A percentile compares a stretch with the other conserved stretches of the same genome.
Evolutionary conservation across 192 early-diverging fungal genomes (phyloP).

Genomic region (Coemansia pectinata): DNA sequence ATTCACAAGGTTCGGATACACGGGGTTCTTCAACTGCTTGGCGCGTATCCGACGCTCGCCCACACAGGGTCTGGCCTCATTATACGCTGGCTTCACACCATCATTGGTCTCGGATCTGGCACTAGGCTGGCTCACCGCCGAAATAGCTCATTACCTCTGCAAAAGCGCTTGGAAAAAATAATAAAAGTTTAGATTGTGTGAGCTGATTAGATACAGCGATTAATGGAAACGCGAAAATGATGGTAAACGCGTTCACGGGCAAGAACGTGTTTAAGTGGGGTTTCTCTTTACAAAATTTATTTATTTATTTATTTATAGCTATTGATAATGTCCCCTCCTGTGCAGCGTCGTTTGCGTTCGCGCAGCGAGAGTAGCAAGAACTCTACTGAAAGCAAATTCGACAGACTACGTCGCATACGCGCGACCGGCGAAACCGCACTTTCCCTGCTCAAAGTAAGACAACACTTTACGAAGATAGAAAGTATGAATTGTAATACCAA

Average conservation of each 20-base stretch:
- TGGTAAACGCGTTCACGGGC: neutral
- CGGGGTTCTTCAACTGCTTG: constrained; percentile 37
- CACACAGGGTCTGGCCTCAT: neutral
- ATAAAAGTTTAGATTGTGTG: neutral
- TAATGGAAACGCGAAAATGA: constrained; percentile 2
- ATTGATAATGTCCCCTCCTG: constrained; percentile 24
- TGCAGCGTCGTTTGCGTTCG: constrained; percentile 27
- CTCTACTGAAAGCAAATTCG: constrained; percentile 33
- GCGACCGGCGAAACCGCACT: constrained; percentile 42
- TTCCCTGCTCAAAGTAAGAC: constrained; percentile 8
- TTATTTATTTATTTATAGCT: neutral
- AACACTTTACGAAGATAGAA: neutral
- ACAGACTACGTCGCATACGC: constrained; percentile 39
- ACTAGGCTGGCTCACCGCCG: constrained; percentile 25
- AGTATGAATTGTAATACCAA: neutral
- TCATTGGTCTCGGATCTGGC: constrained; percentile 25
- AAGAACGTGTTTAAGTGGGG: neutral
- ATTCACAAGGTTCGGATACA: constrained; percentile 21
- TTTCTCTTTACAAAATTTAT: neutral
- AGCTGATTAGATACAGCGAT: neutral
- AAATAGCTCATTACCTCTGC: constrained; percentile 34
- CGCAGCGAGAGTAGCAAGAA: constrained; percentile 16
- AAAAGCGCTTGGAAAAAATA: constrained; percentile 20
- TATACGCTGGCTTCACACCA: constrained; percentile 25
- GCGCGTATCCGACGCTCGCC: neutral